Evolutionary conservation across 2,329 filamentous ascomycete genomes (phyloP).

Genomic region (Venturiaceae sp.): DNA sequence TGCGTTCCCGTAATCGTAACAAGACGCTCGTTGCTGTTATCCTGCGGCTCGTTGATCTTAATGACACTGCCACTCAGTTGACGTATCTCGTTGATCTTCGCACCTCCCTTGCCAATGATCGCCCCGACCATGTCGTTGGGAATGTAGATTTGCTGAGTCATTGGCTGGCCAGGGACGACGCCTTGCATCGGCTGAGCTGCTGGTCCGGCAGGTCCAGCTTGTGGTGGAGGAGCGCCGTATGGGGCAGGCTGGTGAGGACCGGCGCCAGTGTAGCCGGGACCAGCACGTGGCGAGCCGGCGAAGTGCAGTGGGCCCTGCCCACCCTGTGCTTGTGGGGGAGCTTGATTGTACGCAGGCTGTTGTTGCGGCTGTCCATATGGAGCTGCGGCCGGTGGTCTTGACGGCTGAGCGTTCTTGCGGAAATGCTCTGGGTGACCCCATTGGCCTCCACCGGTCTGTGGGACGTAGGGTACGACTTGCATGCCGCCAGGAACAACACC

Average conservation of each 20-base stretch:
- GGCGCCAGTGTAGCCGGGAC: conserved; percentile 62
- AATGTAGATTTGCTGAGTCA: conserved; percentile 98
- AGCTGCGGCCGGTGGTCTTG: conserved; percentile 64
- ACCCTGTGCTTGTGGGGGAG: conserved; percentile 30
- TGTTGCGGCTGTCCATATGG: conserved; percentile 52
- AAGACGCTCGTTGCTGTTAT: conserved; percentile 95
- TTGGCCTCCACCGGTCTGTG: conserved; percentile 84
- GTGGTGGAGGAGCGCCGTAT: conserved; percentile 53
- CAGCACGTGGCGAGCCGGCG: conserved; percentile 54
- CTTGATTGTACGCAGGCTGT: conserved; percentile 33
- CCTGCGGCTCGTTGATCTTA: conserved; percentile 98
- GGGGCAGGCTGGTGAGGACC: conserved; percentile 66
- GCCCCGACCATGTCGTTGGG: conserved; percentile 99
- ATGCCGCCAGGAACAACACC: conserved; percentile 93
- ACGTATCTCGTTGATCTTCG: conserved; percentile 98
- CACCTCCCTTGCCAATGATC: conserved; percentile 96
- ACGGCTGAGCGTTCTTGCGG: conserved; percentile 51
- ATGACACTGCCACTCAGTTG: conserved; percentile 96
- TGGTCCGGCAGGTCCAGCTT: conserved; percentile 26
- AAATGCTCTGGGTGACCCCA: conserved; percentile 86
- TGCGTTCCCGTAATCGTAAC: conserved; percentile 97
- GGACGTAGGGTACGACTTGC: conserved; percentile 98
- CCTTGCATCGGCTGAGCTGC: conserved; percentile 63
- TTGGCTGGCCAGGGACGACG: conserved; percentile 67
- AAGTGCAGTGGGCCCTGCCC: conserved; percentile 66